phyloP scores from a whole-genome alignment of 2,329 filamentous ascomycete genomes.

The Paramyrothecium roridum region DNA sequence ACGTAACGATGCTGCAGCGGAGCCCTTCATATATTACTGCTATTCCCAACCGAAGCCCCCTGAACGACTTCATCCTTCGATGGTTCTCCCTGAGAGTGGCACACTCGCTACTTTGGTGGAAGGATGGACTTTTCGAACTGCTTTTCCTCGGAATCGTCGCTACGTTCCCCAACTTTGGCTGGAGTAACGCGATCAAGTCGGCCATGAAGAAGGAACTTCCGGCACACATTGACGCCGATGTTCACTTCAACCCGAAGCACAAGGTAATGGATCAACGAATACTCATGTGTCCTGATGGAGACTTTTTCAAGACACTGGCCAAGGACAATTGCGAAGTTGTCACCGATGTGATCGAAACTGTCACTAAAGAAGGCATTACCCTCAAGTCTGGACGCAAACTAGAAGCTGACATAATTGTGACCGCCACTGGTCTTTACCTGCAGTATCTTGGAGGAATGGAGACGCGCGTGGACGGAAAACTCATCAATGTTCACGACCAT shows the following conservation, averaged over 20 bases:
- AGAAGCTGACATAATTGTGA: slow-evolving; percentile 65
- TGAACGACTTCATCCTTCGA: slow-evolving; percentile 32
- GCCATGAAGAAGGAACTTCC: slow-evolving; percentile 51
- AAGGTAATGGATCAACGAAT: slow-evolving; percentile 72
- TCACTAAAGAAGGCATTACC: slow-evolving; percentile 45
- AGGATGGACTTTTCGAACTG: slow-evolving; percentile 43
- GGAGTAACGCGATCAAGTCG: slow-evolving; percentile 30
- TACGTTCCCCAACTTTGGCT: slow-evolving; percentile 15
- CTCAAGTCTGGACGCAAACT: slow-evolving; percentile 47
- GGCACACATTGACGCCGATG: slow-evolving; percentile 46
- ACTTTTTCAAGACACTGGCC: slow-evolving; percentile 51
- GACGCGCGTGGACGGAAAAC: slow-evolving; percentile 51
- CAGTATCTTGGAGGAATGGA: slow-evolving; percentile 51
- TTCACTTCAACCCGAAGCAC: slow-evolving; percentile 64
- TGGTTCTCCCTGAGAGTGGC: slow-evolving; percentile 25
- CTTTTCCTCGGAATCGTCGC: slow-evolving; percentile 32
- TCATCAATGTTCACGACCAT: slow-evolving; percentile 43
- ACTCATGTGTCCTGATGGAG: slow-evolving; percentile 59
- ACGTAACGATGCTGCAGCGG: slow-evolving; percentile 75
- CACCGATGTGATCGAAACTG: slow-evolving; percentile 49
- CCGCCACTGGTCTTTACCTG: slow-evolving; percentile 64
- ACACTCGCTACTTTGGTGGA: slow-evolving; percentile 44
- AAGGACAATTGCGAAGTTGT: slow-evolving; percentile 42
- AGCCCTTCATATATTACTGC: slow-evolving; percentile 66
- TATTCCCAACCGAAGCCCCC: slow-evolving; percentile 31